A percentile compares a stretch with the other conserved stretches of the same genome.
phyloP scores from a whole-genome alignment of 306 rosid genomes.

The Inga oerstediana region DNA sequence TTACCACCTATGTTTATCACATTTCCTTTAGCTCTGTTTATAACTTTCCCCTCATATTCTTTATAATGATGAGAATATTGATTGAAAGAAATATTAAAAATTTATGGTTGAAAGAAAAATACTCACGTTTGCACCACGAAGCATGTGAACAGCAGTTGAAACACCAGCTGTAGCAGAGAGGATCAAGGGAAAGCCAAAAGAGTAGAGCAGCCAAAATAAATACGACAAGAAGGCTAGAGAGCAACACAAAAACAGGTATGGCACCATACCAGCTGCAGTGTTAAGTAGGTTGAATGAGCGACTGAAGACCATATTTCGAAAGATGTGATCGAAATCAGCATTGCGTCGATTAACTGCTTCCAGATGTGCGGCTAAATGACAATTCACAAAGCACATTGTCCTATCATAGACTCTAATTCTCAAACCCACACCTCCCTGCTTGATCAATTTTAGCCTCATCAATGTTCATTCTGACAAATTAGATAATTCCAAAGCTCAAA shows the following conservation, averaged over 20 bases:
- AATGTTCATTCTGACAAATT: conserved; percentile 33
- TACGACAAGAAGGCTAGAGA: conserved; percentile 90
- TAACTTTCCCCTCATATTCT: not conserved
- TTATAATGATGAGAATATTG: conserved; percentile 23
- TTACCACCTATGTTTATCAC: not conserved
- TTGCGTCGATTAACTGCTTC: conserved; percentile 97
- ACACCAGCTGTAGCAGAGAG: conserved; percentile 94
- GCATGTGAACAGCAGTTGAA: conserved; percentile 70
- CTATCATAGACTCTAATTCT: conserved; percentile 94
- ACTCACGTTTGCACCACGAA: conserved; percentile 77
- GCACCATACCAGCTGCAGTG: conserved; percentile 90
- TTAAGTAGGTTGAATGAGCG: conserved; percentile 81
- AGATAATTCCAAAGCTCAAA: conserved; percentile 10
- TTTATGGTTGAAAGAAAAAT: conserved; percentile 22
- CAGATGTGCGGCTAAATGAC: conserved; percentile 99
- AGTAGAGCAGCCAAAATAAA: conserved; percentile 93
- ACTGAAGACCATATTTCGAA: conserved; percentile 87
- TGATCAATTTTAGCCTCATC: conserved; percentile 40
- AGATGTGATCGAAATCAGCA: conserved; percentile 98
- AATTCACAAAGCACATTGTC: conserved; percentile 98
- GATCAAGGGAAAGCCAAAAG: conserved; percentile 93
- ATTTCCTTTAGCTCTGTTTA: not conserved
- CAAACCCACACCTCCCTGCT: conserved; percentile 99
- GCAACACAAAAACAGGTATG: conserved; percentile 84
- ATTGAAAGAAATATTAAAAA: conserved; percentile 27